phyloP scores from a whole-genome alignment of 148 eudicot genomes.

The Limonium bicolor region DNA sequence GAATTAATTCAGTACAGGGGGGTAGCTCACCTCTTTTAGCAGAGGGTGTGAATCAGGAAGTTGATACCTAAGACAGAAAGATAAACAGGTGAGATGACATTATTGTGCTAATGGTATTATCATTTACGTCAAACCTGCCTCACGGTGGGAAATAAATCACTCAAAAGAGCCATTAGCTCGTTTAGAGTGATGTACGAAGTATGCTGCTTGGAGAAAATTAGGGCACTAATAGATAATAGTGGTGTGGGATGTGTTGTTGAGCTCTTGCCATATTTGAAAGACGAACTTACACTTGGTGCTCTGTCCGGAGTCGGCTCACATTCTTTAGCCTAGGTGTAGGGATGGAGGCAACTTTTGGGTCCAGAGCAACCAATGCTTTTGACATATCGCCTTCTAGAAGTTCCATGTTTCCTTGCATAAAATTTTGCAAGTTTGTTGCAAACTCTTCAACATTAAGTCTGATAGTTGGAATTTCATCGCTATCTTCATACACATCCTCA shows the following conservation, averaged over 20 bases:
- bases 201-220: no score
- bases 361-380: conserved; percentile 19
- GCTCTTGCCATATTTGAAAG: neutral
- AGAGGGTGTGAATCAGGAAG: conserved; percentile 62
- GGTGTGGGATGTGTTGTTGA: neutral
- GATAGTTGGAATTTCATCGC: conserved; percentile 17
- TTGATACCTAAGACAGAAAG: no score
- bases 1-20: neutral
- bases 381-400: conserved; percentile 14
- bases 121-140: no score
- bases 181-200: no score
- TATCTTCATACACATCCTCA: conserved; percentile 11
- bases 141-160: no score
- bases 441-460: conserved; percentile 17
- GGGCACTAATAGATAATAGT: no score
- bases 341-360: conserved; percentile 13
- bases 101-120: no score
- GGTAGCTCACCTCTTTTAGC: conserved; percentile 31
- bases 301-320: conserved; percentile 17
- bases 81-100: no score
- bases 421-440: conserved; percentile 2
- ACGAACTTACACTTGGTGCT: conserved; percentile 37
- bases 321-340: conserved; percentile 19
- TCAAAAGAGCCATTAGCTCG: no score
- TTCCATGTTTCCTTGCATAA: conserved; percentile 4